Evolutionary conservation across 495 filamentous ascomycete species (phyloP), one percentile per base, ranked within the genome.

Genomic region (Hyaloscypha hepaticicola): DNA sequence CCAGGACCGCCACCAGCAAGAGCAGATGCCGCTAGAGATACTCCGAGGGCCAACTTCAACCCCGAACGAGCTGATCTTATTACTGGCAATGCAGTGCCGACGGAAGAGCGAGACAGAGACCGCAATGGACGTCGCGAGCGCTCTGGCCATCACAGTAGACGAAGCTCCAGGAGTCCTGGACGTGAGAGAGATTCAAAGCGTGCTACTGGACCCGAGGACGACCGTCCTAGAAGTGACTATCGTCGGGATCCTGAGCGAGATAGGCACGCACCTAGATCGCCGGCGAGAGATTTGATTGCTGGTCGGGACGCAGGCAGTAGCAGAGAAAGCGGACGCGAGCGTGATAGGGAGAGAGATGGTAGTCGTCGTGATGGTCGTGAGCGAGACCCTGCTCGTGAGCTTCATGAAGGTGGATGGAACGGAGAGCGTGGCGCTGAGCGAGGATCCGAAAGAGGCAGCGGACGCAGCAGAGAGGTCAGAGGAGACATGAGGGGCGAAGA

Each of bases 141-240:
- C 16, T 72, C 72, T 53, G 64, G 62, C 12, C 62, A 69, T 38
- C 71, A 72, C n/a, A 74, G 76, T 34, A 65, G 65, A 12, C 72
- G 75, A 62, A 69, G 72, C 52, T 74, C 76, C 24, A 71, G 72
- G 58, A 71, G 73, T 28, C 75, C 75, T 9, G 76, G 72, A 12
- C 69, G 66, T 0, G 64, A 55, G 24, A 74, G 75, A 33, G 77
- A 78, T 52, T 52, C 69, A 16, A 74, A 74, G 49, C 55, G 63
- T 53, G 59, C 33, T 31, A 21, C 22, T 5, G 38, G 11, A 45
- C 38, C 38, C 9, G 25, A 27, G 7, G 60, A 68, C 45, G 73
- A 76, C 45, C 68, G 74, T 41, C 67, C 58, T 55, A 21, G 68
- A 53, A 55, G 55, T 14, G 70, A 65, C 16, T 59, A 69, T 41